Evolutionary conservation across 2,329 filamentous ascomycete genomes (phyloP), one percentile per base, ranked within the genome.

Genomic region (Curvularia spicifera): DNA sequence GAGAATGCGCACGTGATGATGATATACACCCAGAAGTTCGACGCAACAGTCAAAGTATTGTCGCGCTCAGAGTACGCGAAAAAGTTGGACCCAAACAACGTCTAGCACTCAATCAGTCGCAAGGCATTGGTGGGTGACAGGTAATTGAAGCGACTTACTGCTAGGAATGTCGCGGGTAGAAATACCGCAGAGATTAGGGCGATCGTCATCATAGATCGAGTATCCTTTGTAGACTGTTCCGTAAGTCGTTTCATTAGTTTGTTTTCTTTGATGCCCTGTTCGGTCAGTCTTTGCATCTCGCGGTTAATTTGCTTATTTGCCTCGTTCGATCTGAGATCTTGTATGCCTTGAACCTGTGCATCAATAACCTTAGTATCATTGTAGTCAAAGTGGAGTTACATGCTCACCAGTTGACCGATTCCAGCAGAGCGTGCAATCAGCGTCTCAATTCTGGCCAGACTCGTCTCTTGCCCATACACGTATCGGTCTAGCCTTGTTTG

Each of bases 21-120:
- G 37, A 61, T 39, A 39, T 63, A 61, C 12, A 63, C 47, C 61
- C 61, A 63, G 35, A 63, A 54, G 35, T 63, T 63, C 1, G 58
- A 60, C 5, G 61, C 58, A 20, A 61, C 51, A 18, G 47, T 39
- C 9, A 62, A 35, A 42, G 20, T 44, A 42, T 62, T 52, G 10
- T 53, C 28, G 9, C 15, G 35, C 20, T 56, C 18, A 35, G 51
- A 62, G 37, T 37, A 55, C 2, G 12, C 56, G 42, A 62, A 62
- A 39, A 62, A 62, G 39, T 62, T 62, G 5, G 59, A 62, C 8
- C 59, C 59, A 29, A 62, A 62, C 15, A 62, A 51, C 40, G 59
- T 62, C 59, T 62, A 22, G 24, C 12, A 12, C 13, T 37, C 22
- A 18, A 13, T 57, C 37, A 57, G 43, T 46, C 4, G 48, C 1